Percentiles rank a stretch among this genome's conserved stretches.
These are phyloP conservation scores for Exophiala spinifera DNA, from an alignment of 2,329 filamentous ascomycete genomes.

Conservation along the genomic window DNA sequence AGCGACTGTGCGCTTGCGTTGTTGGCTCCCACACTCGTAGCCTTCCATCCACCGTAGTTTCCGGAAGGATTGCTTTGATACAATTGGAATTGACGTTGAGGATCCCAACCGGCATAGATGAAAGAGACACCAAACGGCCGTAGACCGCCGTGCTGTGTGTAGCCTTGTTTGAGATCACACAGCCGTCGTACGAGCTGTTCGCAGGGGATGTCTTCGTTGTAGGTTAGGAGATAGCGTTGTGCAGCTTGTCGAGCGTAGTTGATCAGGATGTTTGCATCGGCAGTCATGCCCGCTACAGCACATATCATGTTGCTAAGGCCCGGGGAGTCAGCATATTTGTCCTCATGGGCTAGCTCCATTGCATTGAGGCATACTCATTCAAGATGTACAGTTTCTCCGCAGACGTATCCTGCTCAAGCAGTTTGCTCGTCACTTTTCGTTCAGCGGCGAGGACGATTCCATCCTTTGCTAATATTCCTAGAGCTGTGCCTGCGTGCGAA, in stretches of 20 bases:
- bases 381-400: conserved; percentile 99
- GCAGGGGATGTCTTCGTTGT: conserved; percentile 99
- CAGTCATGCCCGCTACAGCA: conserved; percentile 97
- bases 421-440: conserved; percentile 98
- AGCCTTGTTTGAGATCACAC: conserved; percentile 98
- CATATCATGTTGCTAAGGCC: conserved; percentile 93
- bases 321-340: background rate
- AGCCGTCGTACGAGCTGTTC: conserved; percentile 95
- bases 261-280: conserved; percentile 99
- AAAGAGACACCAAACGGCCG: conserved; percentile 98
- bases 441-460: conserved; percentile 97
- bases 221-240: conserved; percentile 95
- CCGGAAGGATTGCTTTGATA: conserved; percentile 98
- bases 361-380: conserved; percentile 72
- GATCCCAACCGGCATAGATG: conserved; percentile 98
- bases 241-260: conserved; percentile 98
- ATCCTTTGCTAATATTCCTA: conserved; percentile 96
- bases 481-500: conserved; percentile 93
- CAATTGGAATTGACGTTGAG: conserved; percentile 92
- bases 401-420: conserved; percentile 98
- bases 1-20: conserved; percentile 96
- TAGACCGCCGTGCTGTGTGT: conserved; percentile 97
- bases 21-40: conserved; percentile 95
- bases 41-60: conserved; percentile 99
- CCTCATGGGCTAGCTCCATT: background rate